Conservation (phyloP, 129 eudicot species). For the Flaveria linearis region DNA sequence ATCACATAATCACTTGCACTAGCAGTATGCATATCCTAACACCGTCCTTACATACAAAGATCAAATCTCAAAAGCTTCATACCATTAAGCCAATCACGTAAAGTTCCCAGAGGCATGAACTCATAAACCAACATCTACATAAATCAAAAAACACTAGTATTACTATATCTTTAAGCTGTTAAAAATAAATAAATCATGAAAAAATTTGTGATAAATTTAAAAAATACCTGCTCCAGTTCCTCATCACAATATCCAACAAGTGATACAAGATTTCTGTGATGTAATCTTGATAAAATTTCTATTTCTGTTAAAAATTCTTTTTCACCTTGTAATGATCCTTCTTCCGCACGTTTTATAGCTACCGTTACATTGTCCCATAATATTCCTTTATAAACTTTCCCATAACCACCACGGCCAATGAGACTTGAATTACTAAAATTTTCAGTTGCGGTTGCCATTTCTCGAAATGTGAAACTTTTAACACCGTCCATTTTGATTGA, state of each 20-base stretch:
- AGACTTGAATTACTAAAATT: constrained; percentile 48
- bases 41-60: background rate
- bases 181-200: background rate
- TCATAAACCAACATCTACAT: constrained; percentile 88
- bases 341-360: constrained; percentile 86
- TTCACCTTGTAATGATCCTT: constrained; percentile 85
- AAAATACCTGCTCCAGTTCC: constrained; percentile 71
- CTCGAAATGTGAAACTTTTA: constrained; percentile 68
- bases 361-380: constrained; percentile 52
- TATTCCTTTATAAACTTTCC: constrained; percentile 72
- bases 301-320: constrained; percentile 88
- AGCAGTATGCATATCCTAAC: background rate
- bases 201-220: background rate
- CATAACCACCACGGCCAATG: constrained; percentile 91
- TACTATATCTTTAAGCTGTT: constrained; percentile 2
- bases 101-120: constrained; percentile 79
- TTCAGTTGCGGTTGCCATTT: constrained; percentile 65
- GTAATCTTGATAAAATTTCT: constrained; percentile 75
- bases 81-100: constrained; percentile 82
- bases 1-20: too few relatives aligned
- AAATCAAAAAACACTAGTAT: constrained; percentile 10
- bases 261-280: constrained; percentile 83
- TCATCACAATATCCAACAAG: constrained; percentile 88
- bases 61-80: constrained; percentile 22
- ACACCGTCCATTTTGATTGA: constrained; percentile 70